Evolutionary conservation across 805 yeast species (phyloP).

Genomic region (Wickerhamiella australiensis): DNA sequence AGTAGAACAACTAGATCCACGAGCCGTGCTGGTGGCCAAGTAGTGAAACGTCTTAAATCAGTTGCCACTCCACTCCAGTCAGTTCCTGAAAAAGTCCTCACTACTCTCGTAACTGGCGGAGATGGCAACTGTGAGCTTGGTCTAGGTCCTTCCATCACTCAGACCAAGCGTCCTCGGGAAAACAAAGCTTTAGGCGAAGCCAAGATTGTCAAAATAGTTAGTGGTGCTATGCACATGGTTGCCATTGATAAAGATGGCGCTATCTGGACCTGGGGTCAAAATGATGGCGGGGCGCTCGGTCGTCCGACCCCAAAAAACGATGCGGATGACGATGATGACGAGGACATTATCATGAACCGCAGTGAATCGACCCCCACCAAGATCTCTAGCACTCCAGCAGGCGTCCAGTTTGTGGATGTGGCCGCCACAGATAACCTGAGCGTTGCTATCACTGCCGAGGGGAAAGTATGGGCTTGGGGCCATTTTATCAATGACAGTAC

Average conservation of each 20-base stretch:
- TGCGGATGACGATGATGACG: constrained; percentile 43
- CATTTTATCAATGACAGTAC: constrained; percentile 79
- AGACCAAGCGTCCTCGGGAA: constrained; percentile 89
- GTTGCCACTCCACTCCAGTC: not conserved
- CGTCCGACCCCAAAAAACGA: constrained; percentile 68
- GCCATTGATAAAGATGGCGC: constrained; percentile 66
- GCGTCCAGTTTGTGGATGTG: constrained; percentile 54
- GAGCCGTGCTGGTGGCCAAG: not conserved
- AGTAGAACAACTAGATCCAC: constrained; percentile 8
- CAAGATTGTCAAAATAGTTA: constrained; percentile 75
- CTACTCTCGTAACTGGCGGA: constrained; percentile 87
- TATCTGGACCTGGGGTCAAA: constrained; percentile 98
- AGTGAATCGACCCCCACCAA: constrained; percentile 78
- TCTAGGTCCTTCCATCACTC: constrained; percentile 88
- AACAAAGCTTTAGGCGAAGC: constrained; percentile 60
- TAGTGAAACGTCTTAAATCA: not conserved
- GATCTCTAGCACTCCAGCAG: constrained; percentile 55
- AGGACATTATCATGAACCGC: constrained; percentile 78
- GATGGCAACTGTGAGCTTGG: constrained; percentile 98
- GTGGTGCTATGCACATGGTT: constrained; percentile 90
- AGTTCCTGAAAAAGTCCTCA: constrained; percentile 31
- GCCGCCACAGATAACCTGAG: constrained; percentile 90
- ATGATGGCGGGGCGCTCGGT: constrained; percentile 85
- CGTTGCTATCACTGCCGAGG: constrained; percentile 63
- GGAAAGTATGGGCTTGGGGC: constrained; percentile 96